Base-by-base conservation (phyloP, 768 basidiomycete genomes). In the Boletus rubescentipes region DNA sequence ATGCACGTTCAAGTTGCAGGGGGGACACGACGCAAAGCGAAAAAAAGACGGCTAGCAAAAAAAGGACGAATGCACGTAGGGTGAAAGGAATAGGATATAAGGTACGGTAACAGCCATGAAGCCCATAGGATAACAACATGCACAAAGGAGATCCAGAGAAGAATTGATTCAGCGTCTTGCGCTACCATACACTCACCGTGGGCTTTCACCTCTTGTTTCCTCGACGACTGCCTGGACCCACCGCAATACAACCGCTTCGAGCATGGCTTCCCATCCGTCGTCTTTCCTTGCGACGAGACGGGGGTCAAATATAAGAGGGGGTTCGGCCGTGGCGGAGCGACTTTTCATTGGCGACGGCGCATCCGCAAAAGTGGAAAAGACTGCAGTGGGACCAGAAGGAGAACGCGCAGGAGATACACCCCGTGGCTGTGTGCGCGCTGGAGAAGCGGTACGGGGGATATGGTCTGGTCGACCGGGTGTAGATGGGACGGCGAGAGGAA, bases 221-320 rank as follows among this genome's bases (percentile, higher is more conserved):
- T 82, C 79, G 4, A 91, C 80, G 8, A 86, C 85, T 29, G 78
- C 83, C 21, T 76, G 74, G 51, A 85, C 76, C 93, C 93, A 95
- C 34, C 76, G 72, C 38, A 80, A 43, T 11, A 93, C 70, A 0
- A 82, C 77, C 20, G 62, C 62, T 66, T 88, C 84, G 6, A 96
- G 75, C 87, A 93, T 91, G 23, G 74, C 73, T 51, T 91, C 86
- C 93, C 93, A 96, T 0, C 88, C 91, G 0, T 79, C 77, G 11
- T 88, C 91, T 52, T 77, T 82, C 53, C 82, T 76, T 29, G 91
- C 93, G 3, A 94, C 81, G 3, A 84, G 68, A 41, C 80, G 79
- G 0, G 89, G 83, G 62, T 94, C 91, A 57, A 96, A 94, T 5
- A 76, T 50, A 30, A 90, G 68, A 0, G 80, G 74, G 0, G 79